phyloP scores from a whole-genome alignment of 2,329 filamentous ascomycete species.

The Verticillium nonalfalfae region DNA sequence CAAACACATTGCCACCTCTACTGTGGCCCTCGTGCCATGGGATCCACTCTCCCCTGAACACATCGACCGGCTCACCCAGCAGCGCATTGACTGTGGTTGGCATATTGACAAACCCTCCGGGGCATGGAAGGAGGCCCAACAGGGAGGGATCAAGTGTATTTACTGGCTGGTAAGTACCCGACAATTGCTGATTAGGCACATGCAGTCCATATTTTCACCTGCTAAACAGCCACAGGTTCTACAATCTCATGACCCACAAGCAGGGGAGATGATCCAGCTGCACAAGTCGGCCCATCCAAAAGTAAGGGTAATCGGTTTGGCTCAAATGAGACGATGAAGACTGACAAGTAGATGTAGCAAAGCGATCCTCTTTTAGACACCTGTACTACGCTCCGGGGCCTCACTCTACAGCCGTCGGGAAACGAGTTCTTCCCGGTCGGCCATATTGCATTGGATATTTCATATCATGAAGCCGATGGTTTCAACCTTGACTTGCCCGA shows the following conservation, averaged over 20 bases:
- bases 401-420: constrained; percentile 2
- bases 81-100: constrained; percentile 19
- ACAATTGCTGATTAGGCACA: not conserved
- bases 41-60: constrained; percentile 16
- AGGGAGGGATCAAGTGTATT: constrained; percentile 11
- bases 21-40: constrained; percentile 15
- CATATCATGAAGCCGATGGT: constrained; percentile 3
- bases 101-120: constrained; percentile 9
- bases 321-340: not conserved
- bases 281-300: constrained; percentile 22
- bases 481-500: constrained; percentile 13
- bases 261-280: constrained; percentile 19
- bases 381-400: constrained; percentile 3
- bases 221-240: constrained; percentile 17
- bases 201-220: not conserved
- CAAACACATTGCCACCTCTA: not conserved
- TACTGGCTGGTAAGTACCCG: constrained; percentile 14
- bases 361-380: constrained; percentile 11
- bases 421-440: constrained; percentile 20
- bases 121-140: constrained; percentile 14
- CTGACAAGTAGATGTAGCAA: constrained; percentile 2
- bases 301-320: not conserved
- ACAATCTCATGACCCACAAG: constrained; percentile 19
- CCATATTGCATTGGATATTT: constrained; percentile 20
- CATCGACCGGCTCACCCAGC: constrained; percentile 13